phyloP scores from a whole-genome alignment of 139 green algal species.

The Tetratostichococcus sp. region DNA sequence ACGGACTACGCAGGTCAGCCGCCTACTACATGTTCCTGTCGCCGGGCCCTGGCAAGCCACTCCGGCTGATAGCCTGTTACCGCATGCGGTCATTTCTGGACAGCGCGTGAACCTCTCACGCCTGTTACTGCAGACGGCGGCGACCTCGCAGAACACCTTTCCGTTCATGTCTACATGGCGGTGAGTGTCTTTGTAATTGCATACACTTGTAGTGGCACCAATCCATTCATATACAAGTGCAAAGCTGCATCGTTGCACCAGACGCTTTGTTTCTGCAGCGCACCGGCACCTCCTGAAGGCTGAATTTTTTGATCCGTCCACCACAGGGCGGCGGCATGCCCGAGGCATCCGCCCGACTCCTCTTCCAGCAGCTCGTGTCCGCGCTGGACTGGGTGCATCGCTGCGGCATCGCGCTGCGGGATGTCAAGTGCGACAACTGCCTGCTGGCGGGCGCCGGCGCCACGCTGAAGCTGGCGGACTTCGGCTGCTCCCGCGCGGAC shows the following conservation, averaged over 20 bases:
- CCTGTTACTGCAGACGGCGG: neutral
- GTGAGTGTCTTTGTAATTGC: no score
- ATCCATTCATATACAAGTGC: no score
- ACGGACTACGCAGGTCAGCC: conserved; percentile 59
- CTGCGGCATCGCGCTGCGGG: neutral
- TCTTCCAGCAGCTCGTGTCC: neutral
- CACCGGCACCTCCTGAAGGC: no score
- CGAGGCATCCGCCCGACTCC: neutral
- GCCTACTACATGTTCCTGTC: neutral
- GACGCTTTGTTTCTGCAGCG: no score
- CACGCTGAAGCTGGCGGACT: conserved; percentile 66
- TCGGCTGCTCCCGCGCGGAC: conserved; percentile 33
- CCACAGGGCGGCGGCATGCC: neutral
- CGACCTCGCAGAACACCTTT: neutral
- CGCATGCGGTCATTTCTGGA: no score
- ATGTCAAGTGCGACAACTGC: conserved; percentile 50
- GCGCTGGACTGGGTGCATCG: neutral
- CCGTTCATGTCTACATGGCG: neutral
- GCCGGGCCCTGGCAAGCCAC: no score
- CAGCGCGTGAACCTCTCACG: no score
- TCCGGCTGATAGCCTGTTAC: no score
- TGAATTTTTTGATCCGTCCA: no score
- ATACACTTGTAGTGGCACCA: no score
- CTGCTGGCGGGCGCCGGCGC: conserved; percentile 61
- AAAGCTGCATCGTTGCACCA: no score